These are phyloP conservation scores for Cordyceps tenuipes DNA, from an alignment of 2,329 filamentous ascomycete genomes.

Conservation along the genomic window DNA sequence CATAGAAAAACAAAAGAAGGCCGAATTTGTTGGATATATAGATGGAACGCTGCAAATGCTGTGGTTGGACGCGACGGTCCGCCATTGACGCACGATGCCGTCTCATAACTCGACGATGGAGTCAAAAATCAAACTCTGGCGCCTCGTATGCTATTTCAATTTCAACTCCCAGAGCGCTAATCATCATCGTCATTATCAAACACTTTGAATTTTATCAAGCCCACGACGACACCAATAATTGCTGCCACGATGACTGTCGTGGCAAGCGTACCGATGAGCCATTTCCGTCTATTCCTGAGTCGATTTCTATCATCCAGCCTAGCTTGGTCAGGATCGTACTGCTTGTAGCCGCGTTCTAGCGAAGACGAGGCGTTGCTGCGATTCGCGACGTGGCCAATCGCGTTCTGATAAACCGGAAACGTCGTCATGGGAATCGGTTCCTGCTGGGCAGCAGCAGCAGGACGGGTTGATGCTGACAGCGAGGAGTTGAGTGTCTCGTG, in stretches of 20 bases:
- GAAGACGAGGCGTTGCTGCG: conserved; percentile 1
- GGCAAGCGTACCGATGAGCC: background rate
- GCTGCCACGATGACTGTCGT: background rate
- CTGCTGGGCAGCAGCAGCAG: no score
- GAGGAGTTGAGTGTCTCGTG: background rate
- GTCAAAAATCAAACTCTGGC: no score
- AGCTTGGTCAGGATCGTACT: background rate
- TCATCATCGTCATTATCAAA: background rate
- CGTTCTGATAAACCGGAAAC: background rate
- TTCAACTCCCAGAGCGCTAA: background rate
- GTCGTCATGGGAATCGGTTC: conserved; percentile 7
- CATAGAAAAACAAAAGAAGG: background rate
- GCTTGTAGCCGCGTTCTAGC: background rate
- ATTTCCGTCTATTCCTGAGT: background rate
- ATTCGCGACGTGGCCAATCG: background rate
- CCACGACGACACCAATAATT: background rate
- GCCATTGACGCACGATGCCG: no score
- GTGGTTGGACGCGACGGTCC: background rate
- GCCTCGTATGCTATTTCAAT: no score
- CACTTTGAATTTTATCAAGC: background rate
- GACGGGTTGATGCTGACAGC: background rate
- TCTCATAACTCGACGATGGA: no score
- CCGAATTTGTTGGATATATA: background rate
- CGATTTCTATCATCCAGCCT: background rate
- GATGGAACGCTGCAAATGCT: background rate